Percentiles rank a stretch among this genome's conserved stretches.
These are phyloP conservation scores for Teunomyces pallodes DNA, from an alignment of 805 yeast species.

Conservation along the genomic window DNA sequence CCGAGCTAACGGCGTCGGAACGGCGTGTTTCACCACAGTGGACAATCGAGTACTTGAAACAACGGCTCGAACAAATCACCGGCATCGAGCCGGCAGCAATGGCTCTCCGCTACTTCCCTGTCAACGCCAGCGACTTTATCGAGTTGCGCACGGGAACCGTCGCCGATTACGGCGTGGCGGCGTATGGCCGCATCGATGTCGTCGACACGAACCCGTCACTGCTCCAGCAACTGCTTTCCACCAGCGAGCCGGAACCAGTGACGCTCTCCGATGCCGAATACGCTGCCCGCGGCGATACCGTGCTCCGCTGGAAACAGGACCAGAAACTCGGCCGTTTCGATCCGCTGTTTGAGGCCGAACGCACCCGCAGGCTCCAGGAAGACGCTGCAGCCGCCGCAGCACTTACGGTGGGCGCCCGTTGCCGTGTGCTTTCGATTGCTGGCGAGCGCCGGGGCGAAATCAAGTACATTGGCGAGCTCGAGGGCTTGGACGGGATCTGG, in stretches of 20 bases:
- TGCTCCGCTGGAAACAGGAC: constrained; percentile 71
- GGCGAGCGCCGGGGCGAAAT: constrained; percentile 70
- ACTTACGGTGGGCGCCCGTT: constrained; percentile 51
- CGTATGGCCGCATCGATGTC: constrained; percentile 54
- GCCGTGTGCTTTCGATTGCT: constrained; percentile 44
- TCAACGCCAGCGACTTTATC: constrained; percentile 33
- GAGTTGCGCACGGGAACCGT: constrained; percentile 10
- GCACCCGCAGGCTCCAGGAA: constrained; percentile 25
- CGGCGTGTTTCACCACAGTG: constrained; percentile 62
- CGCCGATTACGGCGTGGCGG: constrained; percentile 24
- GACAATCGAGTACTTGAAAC: constrained; percentile 52
- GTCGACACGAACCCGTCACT: constrained; percentile 54
- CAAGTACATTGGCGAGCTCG: constrained; percentile 64
- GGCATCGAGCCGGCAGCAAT: constrained; percentile 68
- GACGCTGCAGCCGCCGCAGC: constrained; percentile 23
- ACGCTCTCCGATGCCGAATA: constrained; percentile 58
- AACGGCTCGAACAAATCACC: constrained; percentile 63
- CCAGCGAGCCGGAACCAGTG: constrained; percentile 13
- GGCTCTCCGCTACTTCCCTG: constrained; percentile 44
- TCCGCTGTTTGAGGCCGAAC: constrained; percentile 41
- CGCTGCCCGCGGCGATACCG: constrained; percentile 57
- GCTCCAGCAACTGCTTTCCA: constrained; percentile 23
- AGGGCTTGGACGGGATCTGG: constrained; percentile 64
- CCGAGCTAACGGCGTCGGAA: constrained; percentile 67
- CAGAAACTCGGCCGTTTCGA: constrained; percentile 72